Conservation (phyloP, 331 rosid species). For the Pyrus hybrid region DNA sequence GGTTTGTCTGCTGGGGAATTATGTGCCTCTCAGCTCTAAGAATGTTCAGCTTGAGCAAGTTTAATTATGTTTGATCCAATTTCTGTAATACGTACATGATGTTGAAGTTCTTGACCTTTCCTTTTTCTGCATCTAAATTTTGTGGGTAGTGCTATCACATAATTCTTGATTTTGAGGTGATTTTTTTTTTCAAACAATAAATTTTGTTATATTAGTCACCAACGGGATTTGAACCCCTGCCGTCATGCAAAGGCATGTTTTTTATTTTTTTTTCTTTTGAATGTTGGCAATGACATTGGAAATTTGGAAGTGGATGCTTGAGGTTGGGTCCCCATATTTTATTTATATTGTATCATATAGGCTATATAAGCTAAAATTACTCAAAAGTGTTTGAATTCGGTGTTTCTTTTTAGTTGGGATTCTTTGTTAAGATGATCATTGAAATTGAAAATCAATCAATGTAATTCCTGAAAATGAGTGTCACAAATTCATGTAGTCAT, state of each 20-base stretch:
- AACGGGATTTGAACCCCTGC: too few species aligned
- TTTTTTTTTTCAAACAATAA: too few species aligned
- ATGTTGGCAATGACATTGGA: background rate
- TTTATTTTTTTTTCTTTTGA: background rate
- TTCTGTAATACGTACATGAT: background rate
- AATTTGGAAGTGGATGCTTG: background rate
- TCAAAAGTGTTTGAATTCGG: background rate
- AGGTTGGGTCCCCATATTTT: background rate
- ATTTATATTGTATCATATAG: background rate
- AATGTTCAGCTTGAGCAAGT: slow-evolving; percentile 70
- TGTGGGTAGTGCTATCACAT: background rate
- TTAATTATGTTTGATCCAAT: slow-evolving; percentile 17
- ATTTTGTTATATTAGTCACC: too few species aligned
- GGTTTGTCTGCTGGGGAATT: slow-evolving; percentile 46
- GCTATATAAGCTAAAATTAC: background rate
- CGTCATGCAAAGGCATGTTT: background rate
- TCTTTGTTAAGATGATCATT: too few species aligned
- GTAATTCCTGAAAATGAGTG: too few species aligned
- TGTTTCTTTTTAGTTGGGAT: background rate
- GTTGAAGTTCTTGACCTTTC: background rate
- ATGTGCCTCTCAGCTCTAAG: slow-evolving; percentile 55
- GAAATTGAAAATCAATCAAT: too few species aligned
- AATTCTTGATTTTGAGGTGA: background rate
- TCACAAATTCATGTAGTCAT: too few species aligned
- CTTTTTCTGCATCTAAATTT: background rate